A percentile compares a stretch with the other conserved stretches of the same genome.
Evolutionary conservation across 2,329 filamentous ascomycete genomes (phyloP).

Genomic region (Fusarium sp.): DNA sequence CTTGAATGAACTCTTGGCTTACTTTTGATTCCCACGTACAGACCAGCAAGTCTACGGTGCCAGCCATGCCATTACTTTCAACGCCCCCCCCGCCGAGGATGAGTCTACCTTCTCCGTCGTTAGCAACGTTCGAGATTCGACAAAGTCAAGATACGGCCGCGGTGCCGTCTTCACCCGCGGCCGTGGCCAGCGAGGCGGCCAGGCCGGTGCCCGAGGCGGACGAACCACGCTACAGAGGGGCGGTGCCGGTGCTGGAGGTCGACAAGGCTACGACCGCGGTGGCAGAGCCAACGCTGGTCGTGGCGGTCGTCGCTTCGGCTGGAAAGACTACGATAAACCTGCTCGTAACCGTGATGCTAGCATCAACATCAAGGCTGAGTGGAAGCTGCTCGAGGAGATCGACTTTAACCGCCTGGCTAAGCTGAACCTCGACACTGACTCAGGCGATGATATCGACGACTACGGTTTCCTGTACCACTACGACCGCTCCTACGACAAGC

Average conservation of each 20-base stretch:
- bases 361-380: constrained; percentile 95
- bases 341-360: constrained; percentile 95
- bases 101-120: constrained; percentile 98
- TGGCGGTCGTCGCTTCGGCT: constrained; percentile 89
- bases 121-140: constrained; percentile 88
- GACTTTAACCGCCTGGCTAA: constrained; percentile 96
- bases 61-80: constrained; percentile 85
- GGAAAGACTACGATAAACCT: constrained; percentile 99
- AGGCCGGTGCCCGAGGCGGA: constrained; percentile 68
- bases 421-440: constrained; percentile 93
- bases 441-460: constrained; percentile 92
- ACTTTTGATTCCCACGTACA: constrained; percentile 49
- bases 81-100: constrained; percentile 90
- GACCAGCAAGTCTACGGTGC: constrained; percentile 98
- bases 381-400: constrained; percentile 96
- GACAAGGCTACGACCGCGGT: constrained; percentile 72
- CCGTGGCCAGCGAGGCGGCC: constrained; percentile 78
- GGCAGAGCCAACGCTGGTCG: constrained; percentile 74
- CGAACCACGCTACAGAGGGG: constrained; percentile 75
- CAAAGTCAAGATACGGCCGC: constrained; percentile 87
- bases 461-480: constrained; percentile 99
- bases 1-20: constrained; percentile 11
- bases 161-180: constrained; percentile 90
- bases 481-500: constrained; percentile 94
- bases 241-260: constrained; percentile 66